A percentile compares a stretch with the other conserved stretches of the same genome.
phyloP scores from a whole-genome alignment of 805 yeast species.

The Saccharomycopsis sp. region DNA sequence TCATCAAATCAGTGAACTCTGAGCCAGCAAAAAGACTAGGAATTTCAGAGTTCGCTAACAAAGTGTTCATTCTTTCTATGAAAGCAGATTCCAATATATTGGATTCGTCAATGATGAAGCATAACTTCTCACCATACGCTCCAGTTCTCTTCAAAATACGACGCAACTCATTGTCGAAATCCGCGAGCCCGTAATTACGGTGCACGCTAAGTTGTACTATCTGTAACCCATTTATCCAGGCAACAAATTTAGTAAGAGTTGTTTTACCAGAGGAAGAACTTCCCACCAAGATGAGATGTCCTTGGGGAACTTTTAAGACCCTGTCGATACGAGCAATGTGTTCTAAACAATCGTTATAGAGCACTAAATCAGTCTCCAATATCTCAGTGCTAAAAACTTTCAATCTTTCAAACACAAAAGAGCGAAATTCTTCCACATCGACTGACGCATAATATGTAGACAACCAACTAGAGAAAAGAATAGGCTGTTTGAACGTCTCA shows the following conservation, averaged over 20 bases:
- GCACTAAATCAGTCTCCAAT: conserved; percentile 47
- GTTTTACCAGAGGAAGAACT: conserved; percentile 78
- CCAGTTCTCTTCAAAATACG: conserved; percentile 44
- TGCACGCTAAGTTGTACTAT: conserved; percentile 53
- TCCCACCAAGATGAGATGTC: conserved; percentile 83
- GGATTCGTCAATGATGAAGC: conserved; percentile 78
- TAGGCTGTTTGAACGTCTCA: conserved; percentile 39
- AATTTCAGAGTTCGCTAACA: conserved; percentile 88
- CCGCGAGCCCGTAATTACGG: conserved; percentile 44
- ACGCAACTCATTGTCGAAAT: conserved; percentile 64
- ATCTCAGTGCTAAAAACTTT: conserved; percentile 75
- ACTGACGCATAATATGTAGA: conserved; percentile 56
- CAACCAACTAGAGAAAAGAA: conserved; percentile 72
- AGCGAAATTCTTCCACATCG: conserved; percentile 36
- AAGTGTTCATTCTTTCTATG: conserved; percentile 84
- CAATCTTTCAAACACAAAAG: conserved; percentile 58
- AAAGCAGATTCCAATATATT: conserved; percentile 70
- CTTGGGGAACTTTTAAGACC: conserved; percentile 77
- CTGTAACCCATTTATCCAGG: conserved; percentile 82
- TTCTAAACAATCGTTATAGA: conserved; percentile 66
- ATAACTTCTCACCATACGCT: conserved; percentile 50
- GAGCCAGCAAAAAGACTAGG: conserved; percentile 85
- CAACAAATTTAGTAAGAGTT: conserved; percentile 69
- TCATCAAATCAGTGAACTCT: conserved; percentile 47
- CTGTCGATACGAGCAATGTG: conserved; percentile 76